Percentiles rank a stretch among this genome's conserved stretches.
Conservation (phyloP, 2,329 filamentous ascomycete species). For the Xylaria sp. region DNA sequence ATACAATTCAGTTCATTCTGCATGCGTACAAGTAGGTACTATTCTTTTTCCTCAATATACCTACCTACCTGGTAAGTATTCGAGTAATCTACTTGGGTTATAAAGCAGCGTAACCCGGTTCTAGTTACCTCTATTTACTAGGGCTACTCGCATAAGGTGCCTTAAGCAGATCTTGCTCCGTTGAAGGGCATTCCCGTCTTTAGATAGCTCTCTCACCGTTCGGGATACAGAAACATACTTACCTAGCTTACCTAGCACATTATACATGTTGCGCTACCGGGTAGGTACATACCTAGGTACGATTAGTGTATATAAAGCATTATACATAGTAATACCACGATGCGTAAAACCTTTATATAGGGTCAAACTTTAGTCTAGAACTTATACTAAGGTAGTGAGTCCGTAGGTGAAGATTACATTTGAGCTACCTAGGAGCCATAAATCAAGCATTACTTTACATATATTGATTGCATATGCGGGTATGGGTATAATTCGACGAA, state of each 20-base stretch:
- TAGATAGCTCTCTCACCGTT: background rate
- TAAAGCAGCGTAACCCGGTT: too few species aligned
- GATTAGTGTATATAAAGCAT: background rate
- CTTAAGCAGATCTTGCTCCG: too few species aligned
- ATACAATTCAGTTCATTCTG: conserved; percentile 5
- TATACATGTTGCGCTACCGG: background rate
- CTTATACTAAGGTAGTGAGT: too few species aligned
- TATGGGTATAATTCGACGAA: background rate
- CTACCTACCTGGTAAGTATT: background rate
- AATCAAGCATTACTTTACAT: too few species aligned
- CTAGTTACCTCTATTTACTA: too few species aligned
- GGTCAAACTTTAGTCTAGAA: too few species aligned
- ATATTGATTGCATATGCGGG: background rate
- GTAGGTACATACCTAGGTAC: background rate
- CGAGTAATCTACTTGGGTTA: too few species aligned
- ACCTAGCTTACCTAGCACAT: background rate
- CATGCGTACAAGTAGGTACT: background rate
- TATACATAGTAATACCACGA: background rate
- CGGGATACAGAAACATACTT: background rate
- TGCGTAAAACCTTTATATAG: background rate
- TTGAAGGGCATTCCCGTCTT: too few species aligned
- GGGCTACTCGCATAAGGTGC: too few species aligned
- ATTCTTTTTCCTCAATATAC: background rate
- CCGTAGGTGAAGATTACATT: too few species aligned
- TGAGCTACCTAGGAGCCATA: too few species aligned